Evolutionary conservation across 768 basidiomycete species (phyloP).

Genomic region (Boletus pseudo-olivaceus): DNA sequence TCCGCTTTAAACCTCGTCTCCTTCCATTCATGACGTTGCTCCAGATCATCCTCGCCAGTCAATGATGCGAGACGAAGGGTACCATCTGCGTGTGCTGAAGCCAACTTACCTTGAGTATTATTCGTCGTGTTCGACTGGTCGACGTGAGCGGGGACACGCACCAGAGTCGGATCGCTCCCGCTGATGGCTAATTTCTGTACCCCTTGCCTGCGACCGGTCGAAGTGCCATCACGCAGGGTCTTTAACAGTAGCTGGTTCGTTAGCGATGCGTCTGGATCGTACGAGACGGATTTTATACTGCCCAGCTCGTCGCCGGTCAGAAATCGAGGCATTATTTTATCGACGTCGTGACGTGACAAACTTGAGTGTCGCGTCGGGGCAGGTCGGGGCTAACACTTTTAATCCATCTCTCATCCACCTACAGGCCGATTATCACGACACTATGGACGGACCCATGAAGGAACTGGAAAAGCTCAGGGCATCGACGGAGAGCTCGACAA

Average conservation of each 20-base stretch:
- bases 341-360: conserved; percentile 25
- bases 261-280: conserved; percentile 31
- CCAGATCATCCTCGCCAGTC: conserved; percentile 39
- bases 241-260: conserved; percentile 34
- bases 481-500: conserved; percentile 43
- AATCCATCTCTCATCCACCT: background rate
- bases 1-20: conserved; percentile 55
- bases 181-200: conserved; percentile 40
- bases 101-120: conserved; percentile 54
- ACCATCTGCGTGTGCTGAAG: conserved; percentile 63
- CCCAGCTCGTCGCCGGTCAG: conserved; percentile 78
- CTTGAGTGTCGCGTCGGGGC: too few species aligned
- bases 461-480: conserved; percentile 77
- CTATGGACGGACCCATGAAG: conserved; percentile 73
- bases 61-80: conserved; percentile 43
- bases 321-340: conserved; percentile 56
- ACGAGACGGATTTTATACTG: conserved; percentile 60
- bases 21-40: conserved; percentile 51
- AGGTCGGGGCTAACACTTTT: too few species aligned
- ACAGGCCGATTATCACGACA: conserved; percentile 4
- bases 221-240: conserved; percentile 33
- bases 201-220: conserved; percentile 32
- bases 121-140: conserved; percentile 13
- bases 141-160: conserved; percentile 28
- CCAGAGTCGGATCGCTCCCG: conserved; percentile 33